Percentiles rank a stretch among this genome's conserved stretches.
Conservation (phyloP, 179 eudicot genomes). For the Heliamphora pulchella region DNA sequence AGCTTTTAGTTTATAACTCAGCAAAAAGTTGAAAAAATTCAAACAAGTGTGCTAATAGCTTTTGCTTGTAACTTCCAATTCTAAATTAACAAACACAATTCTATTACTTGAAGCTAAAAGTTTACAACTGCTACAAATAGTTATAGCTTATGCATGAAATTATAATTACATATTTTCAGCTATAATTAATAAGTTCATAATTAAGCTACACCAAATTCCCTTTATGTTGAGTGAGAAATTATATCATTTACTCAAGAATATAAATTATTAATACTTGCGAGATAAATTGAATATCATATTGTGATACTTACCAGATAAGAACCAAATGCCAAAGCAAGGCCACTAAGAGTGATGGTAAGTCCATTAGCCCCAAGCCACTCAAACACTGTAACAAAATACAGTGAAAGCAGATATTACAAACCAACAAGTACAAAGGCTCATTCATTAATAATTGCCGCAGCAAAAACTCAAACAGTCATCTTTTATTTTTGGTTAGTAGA, state of each 20-base stretch:
- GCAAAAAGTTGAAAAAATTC: too few relatives aligned
- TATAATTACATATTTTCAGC: too few relatives aligned
- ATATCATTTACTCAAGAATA: background rate
- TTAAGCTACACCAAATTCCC: too few relatives aligned
- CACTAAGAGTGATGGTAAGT: slow-evolving; percentile 35
- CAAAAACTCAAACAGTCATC: background rate
- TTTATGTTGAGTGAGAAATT: background rate
- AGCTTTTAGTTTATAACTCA: too few relatives aligned
- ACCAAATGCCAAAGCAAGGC: slow-evolving; percentile 34
- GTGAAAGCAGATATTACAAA: background rate
- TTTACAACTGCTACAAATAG: too few relatives aligned
- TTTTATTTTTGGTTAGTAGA: background rate
- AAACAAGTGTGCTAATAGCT: too few relatives aligned
- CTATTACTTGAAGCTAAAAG: too few relatives aligned
- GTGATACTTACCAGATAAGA: slow-evolving; percentile 55
- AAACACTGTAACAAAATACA: slow-evolving; percentile 43
- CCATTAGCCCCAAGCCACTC: slow-evolving; percentile 53
- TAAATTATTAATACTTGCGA: background rate
- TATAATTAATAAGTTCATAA: too few relatives aligned
- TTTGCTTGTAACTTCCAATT: too few relatives aligned
- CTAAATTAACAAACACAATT: too few relatives aligned
- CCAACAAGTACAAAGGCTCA: background rate
- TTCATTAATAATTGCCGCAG: background rate
- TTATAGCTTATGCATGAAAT: too few relatives aligned
- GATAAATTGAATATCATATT: background rate